phyloP scores from a whole-genome alignment of 2,329 filamentous ascomycete species.

The Aspergillus costaricaensis region DNA sequence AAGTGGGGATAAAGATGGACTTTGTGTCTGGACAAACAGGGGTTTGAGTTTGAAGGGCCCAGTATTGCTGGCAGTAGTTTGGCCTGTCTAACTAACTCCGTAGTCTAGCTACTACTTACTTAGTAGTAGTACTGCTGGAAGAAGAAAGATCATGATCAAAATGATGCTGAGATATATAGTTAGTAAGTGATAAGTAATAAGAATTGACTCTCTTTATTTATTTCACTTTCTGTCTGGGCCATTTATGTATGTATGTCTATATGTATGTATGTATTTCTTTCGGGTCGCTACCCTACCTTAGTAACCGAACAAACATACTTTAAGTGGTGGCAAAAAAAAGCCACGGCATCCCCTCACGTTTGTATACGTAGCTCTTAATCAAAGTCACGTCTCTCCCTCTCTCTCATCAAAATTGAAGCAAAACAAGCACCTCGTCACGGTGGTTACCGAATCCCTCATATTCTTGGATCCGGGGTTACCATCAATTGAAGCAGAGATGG shows the following conservation, averaged over 20 bases:
- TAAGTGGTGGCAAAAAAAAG: not conserved
- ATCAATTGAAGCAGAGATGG: too few relatives aligned
- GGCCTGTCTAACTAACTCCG: too few relatives aligned
- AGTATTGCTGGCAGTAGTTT: conserved; percentile 2
- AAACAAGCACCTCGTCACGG: too few relatives aligned
- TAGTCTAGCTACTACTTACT: not conserved
- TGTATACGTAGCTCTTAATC: too few relatives aligned
- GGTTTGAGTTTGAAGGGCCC: conserved; percentile 18
- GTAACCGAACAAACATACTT: not conserved
- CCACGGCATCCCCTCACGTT: not conserved
- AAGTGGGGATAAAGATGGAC: not conserved
- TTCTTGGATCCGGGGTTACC: too few relatives aligned
- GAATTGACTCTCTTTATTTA: too few relatives aligned
- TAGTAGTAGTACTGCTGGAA: not conserved
- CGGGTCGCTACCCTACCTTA: not conserved
- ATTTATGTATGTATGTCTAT: too few relatives aligned
- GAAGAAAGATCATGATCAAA: not conserved
- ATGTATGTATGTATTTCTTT: not conserved
- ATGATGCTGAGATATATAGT: not conserved
- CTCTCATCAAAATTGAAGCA: too few relatives aligned
- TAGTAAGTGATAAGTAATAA: not conserved
- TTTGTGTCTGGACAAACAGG: conserved; percentile 15
- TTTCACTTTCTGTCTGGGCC: too few relatives aligned
- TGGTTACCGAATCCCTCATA: too few relatives aligned
- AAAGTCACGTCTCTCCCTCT: too few relatives aligned